Evolutionary conservation across 148 eudicot species (phyloP).

Genomic region (Cornus kousa): DNA sequence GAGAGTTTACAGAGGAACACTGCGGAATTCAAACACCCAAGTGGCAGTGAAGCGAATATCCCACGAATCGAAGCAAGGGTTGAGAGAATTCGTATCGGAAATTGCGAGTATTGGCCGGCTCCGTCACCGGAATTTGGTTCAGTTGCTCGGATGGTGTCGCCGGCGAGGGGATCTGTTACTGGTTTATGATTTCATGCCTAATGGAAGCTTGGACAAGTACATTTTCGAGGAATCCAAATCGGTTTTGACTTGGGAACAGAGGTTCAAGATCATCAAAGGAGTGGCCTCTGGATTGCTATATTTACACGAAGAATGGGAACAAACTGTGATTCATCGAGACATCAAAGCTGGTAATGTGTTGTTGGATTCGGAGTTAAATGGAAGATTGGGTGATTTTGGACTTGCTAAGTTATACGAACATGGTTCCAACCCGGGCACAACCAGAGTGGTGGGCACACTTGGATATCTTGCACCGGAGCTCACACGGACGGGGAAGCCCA

Average conservation of each 20-base stretch:
- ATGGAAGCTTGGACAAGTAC: slow-evolving; percentile 75
- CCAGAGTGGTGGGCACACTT: slow-evolving; percentile 79
- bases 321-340: slow-evolving; percentile 80
- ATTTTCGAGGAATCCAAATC: slow-evolving; percentile 40
- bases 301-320: slow-evolving; percentile 84
- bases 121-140: slow-evolving; percentile 71
- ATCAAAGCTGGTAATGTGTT: slow-evolving; percentile 75
- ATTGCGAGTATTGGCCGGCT: slow-evolving; percentile 67
- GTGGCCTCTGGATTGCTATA: slow-evolving; percentile 73
- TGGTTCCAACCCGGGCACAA: slow-evolving; percentile 65
- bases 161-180: slow-evolving; percentile 59
- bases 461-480: slow-evolving; percentile 87
- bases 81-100: slow-evolving; percentile 66
- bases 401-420: slow-evolving; percentile 77
- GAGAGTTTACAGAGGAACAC: slow-evolving; percentile 67
- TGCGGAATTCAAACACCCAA: slow-evolving; percentile 36
- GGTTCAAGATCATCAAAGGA: slow-evolving; percentile 71
- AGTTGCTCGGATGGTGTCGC: slow-evolving; percentile 75
- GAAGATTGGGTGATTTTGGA: slow-evolving; percentile 73
- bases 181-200: slow-evolving; percentile 85
- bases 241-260: slow-evolving; percentile 60
- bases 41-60: slow-evolving; percentile 74
- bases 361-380: slow-evolving; percentile 64
- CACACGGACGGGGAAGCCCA: slow-evolving; percentile 85
- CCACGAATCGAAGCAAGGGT: slow-evolving; percentile 69